Conservation (phyloP, 2,329 filamentous ascomycete genomes). For the Berkeleyomyces basicola region DNA sequence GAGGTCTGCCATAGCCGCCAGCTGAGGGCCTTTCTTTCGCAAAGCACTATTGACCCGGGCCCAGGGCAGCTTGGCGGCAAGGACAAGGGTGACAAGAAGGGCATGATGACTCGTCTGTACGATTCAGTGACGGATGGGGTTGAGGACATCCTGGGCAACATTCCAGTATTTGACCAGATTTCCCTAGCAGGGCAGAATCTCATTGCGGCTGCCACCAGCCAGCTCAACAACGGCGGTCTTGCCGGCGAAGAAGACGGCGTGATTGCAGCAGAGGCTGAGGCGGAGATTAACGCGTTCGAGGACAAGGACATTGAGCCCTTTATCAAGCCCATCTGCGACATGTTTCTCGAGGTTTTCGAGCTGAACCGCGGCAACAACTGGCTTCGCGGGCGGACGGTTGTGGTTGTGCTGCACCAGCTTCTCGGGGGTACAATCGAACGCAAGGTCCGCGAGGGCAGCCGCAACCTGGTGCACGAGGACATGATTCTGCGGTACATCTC, state of each 20-base stretch:
- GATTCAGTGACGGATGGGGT: slow-evolving; percentile 95
- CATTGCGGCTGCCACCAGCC: slow-evolving; percentile 56
- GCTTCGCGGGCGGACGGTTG: slow-evolving; percentile 86
- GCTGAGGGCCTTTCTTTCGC: slow-evolving; percentile 79
- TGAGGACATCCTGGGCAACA: slow-evolving; percentile 93
- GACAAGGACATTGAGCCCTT: slow-evolving; percentile 81
- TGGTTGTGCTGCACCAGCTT: slow-evolving; percentile 89
- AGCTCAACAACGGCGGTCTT: slow-evolving; percentile 38
- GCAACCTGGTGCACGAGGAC: slow-evolving; percentile 58
- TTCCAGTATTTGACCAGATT: slow-evolving; percentile 86
- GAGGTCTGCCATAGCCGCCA: slow-evolving; percentile 91
- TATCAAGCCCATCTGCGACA: slow-evolving; percentile 94
- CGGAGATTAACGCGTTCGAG: slow-evolving; percentile 85
- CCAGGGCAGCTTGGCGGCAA: slow-evolving; percentile 37
- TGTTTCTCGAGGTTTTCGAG: slow-evolving; percentile 92
- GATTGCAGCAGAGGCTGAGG: slow-evolving; percentile 60
- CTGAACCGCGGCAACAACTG: slow-evolving; percentile 92
- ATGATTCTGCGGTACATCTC: slow-evolving; percentile 60
- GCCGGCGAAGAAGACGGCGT: slow-evolving; percentile 35
- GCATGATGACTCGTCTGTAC: slow-evolving; percentile 89
- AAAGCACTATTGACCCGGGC: slow-evolving; percentile 53
- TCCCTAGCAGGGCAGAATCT: slow-evolving; percentile 86
- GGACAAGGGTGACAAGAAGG: slow-evolving; percentile 39
- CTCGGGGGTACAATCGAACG: slow-evolving; percentile 91
- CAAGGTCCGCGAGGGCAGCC: slow-evolving; percentile 76